These are phyloP conservation scores for Protomyces macrosporus DNA, from an alignment of 1,139 yeast genomes.

Conservation along the genomic window DNA sequence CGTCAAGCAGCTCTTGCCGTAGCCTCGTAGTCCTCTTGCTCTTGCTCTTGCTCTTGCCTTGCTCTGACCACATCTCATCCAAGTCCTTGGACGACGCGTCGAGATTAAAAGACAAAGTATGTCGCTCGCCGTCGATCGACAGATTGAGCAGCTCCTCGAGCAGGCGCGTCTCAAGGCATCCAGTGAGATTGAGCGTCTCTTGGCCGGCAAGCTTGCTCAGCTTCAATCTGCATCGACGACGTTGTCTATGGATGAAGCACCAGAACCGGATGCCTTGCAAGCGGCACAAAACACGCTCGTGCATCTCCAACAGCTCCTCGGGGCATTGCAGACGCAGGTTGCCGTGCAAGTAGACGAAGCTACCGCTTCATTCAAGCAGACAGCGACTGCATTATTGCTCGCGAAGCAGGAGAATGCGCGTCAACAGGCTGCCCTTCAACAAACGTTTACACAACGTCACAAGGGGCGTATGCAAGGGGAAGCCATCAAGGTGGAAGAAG, in stretches of 20 bases:
- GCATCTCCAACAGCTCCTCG: background rate
- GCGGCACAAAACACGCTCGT: background rate
- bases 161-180: background rate
- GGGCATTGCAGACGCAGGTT: background rate
- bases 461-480: background rate
- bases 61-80: background rate
- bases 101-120: too few relatives aligned
- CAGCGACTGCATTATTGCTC: background rate
- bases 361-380: too few relatives aligned
- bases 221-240: background rate
- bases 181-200: background rate
- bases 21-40: background rate
- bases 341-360: too few relatives aligned
- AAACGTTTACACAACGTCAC: background rate
- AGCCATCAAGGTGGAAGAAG: too few relatives aligned
- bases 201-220: background rate
- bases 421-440: background rate
- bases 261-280: background rate
- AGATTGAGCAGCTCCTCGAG: background rate
- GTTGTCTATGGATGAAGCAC: too few relatives aligned
- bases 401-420: background rate
- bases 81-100: too few relatives aligned
- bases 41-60: too few relatives aligned
- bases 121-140: background rate
- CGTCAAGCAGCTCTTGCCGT: slow-evolving; percentile 17